Evolutionary conservation across 1,284 basidiomycete genomes (phyloP), one percentile per base, ranked within the genome.

Genomic region (Spongiforma sp.): DNA sequence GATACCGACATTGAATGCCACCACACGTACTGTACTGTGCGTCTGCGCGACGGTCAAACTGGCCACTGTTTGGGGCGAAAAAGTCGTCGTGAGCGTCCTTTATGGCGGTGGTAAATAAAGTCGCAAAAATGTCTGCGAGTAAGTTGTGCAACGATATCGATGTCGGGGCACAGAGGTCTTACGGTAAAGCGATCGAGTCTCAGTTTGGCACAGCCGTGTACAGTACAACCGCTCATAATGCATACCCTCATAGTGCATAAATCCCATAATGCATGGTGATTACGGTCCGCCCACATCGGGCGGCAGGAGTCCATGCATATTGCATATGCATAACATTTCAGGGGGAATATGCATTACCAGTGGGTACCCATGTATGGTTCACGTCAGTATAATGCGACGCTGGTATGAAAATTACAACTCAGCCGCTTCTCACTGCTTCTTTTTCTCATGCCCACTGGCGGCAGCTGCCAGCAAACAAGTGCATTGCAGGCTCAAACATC

Each of bases 41-140:
- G 70, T 94, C 93, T 41, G 85, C 88, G 64, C 79, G 83, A 62
- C 84, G 86, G 65, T 93, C 86, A 73, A 97, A 91, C 80, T 89
- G 88, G 3, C 94, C 94, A 2, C 77, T 81, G 0, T 81, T 75
- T 24, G 88, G 82, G 2, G 83, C 88, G 77, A 96, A 96, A 76
- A 96, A 96, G 65, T 91, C 86, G 12, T 84, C 81, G 67, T 98
- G 89, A 52, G 90, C 84, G 75, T 99, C 97, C 75, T 99, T 97
- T 71, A 99, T 91, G 68, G 90, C 91, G 96, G 96, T 8, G 97
- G 96, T 26, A 99, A 82, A 78, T 99, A 64, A 99, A 88, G 77
- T 99, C 98, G 73, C 96, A 92, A 81, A 93, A 99, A 99, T 87
- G 59, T 97, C 94, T 21, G 94, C 83, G 7, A 98, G 84, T 8